Percentiles rank a stretch among this genome's conserved stretches.
These are phyloP conservation scores for Salix purpurea DNA, from an alignment of 345 rosid species.

Conservation along the genomic window DNA sequence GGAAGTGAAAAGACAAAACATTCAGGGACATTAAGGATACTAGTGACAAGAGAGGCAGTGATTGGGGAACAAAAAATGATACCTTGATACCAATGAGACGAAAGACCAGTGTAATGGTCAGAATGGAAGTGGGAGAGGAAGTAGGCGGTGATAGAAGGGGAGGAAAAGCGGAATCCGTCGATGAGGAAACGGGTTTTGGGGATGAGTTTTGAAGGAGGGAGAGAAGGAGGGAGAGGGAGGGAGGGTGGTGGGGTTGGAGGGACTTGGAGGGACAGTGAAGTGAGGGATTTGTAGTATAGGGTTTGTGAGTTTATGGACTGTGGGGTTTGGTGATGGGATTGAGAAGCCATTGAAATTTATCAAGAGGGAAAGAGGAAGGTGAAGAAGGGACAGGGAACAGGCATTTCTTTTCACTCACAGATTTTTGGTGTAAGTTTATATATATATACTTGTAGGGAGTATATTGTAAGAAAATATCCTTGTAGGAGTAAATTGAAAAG, in stretches of 20 bases:
- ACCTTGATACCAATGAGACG: constrained; percentile 71
- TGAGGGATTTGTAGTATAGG: constrained; percentile 45
- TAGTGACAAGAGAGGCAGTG: constrained; percentile 58
- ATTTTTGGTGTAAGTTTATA: neutral
- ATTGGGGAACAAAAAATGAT: constrained; percentile 64
- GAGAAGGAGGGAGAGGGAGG: constrained; percentile 31
- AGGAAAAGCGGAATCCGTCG: constrained; percentile 61
- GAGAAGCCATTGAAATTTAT: neutral
- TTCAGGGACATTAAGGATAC: constrained; percentile 48
- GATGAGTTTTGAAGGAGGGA: constrained; percentile 58
- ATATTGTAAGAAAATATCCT: too few species aligned
- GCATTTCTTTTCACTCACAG: neutral
- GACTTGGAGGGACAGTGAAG: constrained; percentile 25
- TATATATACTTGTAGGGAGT: too few species aligned
- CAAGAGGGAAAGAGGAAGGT: neutral
- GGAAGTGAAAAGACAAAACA: constrained; percentile 53
- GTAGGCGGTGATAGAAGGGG: constrained; percentile 46
- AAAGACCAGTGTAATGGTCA: constrained; percentile 78
- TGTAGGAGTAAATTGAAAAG: too few species aligned
- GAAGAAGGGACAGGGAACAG: neutral
- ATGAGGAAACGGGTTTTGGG: constrained; percentile 74
- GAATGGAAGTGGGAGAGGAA: constrained; percentile 95
- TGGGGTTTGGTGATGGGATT: neutral
- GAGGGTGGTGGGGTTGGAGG: constrained; percentile 15
- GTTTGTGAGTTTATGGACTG: constrained; percentile 40